Evolutionary conservation across 2,329 filamentous ascomycete species (phyloP).

Genomic region (Diplocarpon rosae): DNA sequence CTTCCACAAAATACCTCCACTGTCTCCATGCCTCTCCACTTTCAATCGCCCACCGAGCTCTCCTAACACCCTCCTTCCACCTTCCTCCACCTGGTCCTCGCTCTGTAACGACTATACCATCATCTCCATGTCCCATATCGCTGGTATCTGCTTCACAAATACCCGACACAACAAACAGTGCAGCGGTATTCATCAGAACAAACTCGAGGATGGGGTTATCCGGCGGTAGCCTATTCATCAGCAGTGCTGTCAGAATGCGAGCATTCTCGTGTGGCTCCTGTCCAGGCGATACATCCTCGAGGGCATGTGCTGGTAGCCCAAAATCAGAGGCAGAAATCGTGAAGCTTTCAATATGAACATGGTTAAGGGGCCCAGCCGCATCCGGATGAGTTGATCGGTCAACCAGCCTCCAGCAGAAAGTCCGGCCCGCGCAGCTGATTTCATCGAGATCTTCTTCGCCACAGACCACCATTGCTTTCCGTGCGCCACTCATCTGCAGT

Average conservation of each 20-base stretch:
- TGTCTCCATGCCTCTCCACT: conserved; percentile 78
- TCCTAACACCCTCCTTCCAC: conserved; percentile 90
- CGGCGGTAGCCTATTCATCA: conserved; percentile 59
- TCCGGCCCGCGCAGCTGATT: conserved; percentile 79
- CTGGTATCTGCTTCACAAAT: conserved; percentile 76
- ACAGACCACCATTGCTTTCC: conserved; percentile 83
- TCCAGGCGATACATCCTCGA: conserved; percentile 70
- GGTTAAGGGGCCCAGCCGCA: conserved; percentile 29
- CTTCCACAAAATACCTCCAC: conserved; percentile 74
- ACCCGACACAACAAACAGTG: conserved; percentile 74
- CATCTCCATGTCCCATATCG: conserved; percentile 68
- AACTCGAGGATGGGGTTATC: conserved; percentile 87
- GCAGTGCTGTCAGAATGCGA: conserved; percentile 64
- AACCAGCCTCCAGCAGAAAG: conserved; percentile 76
- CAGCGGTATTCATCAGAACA: conserved; percentile 86
- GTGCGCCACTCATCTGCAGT: conserved; percentile 60
- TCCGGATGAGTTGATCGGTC: conserved; percentile 34
- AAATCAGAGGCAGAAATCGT: conserved; percentile 75
- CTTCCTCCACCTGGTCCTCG: conserved; percentile 73
- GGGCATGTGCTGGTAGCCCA: conserved; percentile 62
- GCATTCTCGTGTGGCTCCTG: conserved; percentile 84
- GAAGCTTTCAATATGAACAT: conserved; percentile 62
- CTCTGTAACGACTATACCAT: conserved; percentile 70
- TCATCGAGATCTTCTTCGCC: conserved; percentile 94
- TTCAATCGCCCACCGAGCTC: conserved; percentile 77